Conservation (phyloP, 495 filamentous ascomycete species). For the Talaromyces borbonicus region DNA sequence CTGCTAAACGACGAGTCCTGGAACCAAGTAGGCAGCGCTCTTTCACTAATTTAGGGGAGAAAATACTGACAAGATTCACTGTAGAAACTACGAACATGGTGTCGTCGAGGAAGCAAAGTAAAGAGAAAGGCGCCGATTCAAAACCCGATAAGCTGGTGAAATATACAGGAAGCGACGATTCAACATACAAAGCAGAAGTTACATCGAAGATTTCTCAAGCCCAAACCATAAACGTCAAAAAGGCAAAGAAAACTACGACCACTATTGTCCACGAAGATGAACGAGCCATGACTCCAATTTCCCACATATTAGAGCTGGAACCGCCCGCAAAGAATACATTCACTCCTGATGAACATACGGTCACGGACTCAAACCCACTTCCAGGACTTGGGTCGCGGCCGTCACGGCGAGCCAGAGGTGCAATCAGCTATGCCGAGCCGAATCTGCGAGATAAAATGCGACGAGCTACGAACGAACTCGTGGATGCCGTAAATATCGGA, state of each 20-base stretch:
- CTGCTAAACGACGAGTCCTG: slow-evolving; percentile 40
- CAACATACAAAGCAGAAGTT: neutral
- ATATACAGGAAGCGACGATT: slow-evolving; percentile 5
- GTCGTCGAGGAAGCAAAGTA: slow-evolving; percentile 13
- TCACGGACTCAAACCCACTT: slow-evolving; percentile 6
- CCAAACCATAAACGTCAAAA: neutral
- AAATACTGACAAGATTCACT: slow-evolving; percentile 15
- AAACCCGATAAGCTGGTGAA: slow-evolving; percentile 8
- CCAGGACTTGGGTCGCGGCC: slow-evolving; percentile 42
- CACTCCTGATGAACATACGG: neutral
- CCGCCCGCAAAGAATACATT: neutral
- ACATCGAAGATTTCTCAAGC: neutral
- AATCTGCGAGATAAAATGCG: slow-evolving; percentile 84
- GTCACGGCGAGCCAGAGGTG: slow-evolving; percentile 52
- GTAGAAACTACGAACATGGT: slow-evolving; percentile 45
- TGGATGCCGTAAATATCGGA: slow-evolving; percentile 57
- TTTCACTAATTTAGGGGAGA: neutral
- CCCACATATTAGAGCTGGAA: neutral
- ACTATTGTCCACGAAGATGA: neutral
- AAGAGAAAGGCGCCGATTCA: neutral
- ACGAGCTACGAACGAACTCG: slow-evolving; percentile 62
- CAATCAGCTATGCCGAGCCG: slow-evolving; percentile 78
- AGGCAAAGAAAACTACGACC: neutral
- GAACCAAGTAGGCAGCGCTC: slow-evolving; percentile 45
- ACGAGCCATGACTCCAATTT: neutral